Percentiles rank a stretch among this genome's conserved stretches.
These are phyloP conservation scores for Ceratobasidium sp. DNA, from an alignment of 1,284 basidiomycete genomes.

Conservation along the genomic window DNA sequence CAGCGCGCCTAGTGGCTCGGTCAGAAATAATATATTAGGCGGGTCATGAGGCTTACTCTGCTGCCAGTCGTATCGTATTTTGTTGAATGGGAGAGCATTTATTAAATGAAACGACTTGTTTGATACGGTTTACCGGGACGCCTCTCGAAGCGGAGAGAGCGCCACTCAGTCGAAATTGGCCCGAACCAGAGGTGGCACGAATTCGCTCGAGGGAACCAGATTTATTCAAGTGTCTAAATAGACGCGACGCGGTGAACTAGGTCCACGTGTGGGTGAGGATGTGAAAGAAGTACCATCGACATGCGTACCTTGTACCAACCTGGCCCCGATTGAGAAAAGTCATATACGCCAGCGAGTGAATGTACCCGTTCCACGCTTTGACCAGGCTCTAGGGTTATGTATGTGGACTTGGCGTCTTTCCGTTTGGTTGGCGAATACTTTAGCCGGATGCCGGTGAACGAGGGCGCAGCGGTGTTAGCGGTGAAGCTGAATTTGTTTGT, in stretches of 20 bases:
- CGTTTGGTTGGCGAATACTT: neutral
- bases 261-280: too few relatives aligned
- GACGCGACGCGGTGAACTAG: neutral
- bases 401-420: neutral
- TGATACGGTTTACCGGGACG: too few relatives aligned
- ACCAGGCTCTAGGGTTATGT: slow-evolving; percentile 22
- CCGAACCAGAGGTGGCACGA: too few relatives aligned
- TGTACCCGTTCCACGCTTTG: slow-evolving; percentile 34
- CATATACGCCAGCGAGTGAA: slow-evolving; percentile 30
- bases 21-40: too few relatives aligned
- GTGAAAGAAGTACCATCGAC: too few relatives aligned
- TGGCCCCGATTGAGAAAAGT: slow-evolving; percentile 32
- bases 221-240: slow-evolving; percentile 2
- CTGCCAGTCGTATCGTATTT: too few relatives aligned
- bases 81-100: too few relatives aligned
- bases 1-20: too few relatives aligned
- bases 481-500: slow-evolving; percentile 56
- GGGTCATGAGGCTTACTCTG: too few relatives aligned
- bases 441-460: neutral
- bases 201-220: neutral
- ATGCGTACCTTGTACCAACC: neutral
- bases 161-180: too few relatives aligned
- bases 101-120: too few relatives aligned
- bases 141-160: too few relatives aligned
- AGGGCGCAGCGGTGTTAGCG: neutral